Evolutionary conservation across 495 filamentous ascomycete genomes (phyloP).

Genomic region (Lophiostoma macrostomum): DNA sequence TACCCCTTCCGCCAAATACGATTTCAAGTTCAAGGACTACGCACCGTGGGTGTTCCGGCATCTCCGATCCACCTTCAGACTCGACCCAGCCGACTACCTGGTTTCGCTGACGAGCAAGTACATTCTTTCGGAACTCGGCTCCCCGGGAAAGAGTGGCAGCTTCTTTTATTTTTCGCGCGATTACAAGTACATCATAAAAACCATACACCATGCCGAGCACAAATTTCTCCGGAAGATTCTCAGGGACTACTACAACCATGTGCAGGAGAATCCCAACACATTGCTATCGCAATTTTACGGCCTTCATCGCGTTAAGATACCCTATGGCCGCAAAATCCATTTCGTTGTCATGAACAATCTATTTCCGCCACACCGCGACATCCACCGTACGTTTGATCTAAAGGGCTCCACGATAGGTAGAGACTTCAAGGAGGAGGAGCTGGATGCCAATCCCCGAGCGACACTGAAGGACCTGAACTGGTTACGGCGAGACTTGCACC

Average conservation of each 20-base stretch:
- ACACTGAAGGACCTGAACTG: slow-evolving; percentile 98
- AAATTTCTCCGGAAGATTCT: slow-evolving; percentile 90
- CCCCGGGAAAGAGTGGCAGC: slow-evolving; percentile 95
- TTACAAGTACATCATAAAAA: slow-evolving; percentile 99
- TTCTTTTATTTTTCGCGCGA: slow-evolving; percentile 99
- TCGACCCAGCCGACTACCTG: slow-evolving; percentile 96
- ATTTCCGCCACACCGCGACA: slow-evolving; percentile 95
- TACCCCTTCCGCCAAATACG: slow-evolving; percentile 97
- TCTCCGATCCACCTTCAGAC: slow-evolving; percentile 78
- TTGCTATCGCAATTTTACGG: slow-evolving; percentile 98
- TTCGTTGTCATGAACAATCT: slow-evolving; percentile 99
- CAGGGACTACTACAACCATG: slow-evolving; percentile 90
- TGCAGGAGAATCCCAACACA: slow-evolving; percentile 90
- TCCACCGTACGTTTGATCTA: slow-evolving; percentile 93
- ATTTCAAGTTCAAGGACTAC: slow-evolving; percentile 99
- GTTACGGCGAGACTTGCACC: slow-evolving; percentile 76
- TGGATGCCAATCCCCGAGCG: slow-evolving; percentile 84
- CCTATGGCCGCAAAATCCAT: slow-evolving; percentile 96
- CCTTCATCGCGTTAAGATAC: slow-evolving; percentile 95
- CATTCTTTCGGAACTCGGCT: slow-evolving; percentile 94
- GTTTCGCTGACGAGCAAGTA: slow-evolving; percentile 99
- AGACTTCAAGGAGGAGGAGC: slow-evolving; percentile 82
- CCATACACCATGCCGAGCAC: slow-evolving; percentile 95
- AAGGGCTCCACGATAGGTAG: slow-evolving; percentile 97
- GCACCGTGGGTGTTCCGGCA: slow-evolving; percentile 98